phyloP scores from a whole-genome alignment of 306 rosid species.

The Gillenia trifoliata region DNA sequence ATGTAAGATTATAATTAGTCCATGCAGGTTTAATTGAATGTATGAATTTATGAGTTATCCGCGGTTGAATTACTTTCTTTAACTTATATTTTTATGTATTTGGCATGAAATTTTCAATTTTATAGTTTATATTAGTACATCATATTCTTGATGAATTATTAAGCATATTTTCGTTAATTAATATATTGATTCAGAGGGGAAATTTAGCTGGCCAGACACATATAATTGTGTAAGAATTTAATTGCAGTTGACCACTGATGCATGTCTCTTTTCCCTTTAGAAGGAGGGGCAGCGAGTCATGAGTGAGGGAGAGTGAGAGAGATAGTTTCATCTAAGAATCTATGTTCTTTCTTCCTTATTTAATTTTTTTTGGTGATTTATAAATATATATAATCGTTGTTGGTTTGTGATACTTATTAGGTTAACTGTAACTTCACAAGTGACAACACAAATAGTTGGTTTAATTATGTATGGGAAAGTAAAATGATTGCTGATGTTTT shows the following conservation, averaged over 20 bases:
- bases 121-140: neutral
- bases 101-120: neutral
- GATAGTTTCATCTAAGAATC: neutral
- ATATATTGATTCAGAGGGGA: neutral
- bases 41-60: too few relatives aligned
- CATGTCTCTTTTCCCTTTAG: neutral
- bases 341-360: neutral
- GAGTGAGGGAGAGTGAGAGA: neutral
- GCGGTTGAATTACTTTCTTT: neutral
- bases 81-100: neutral
- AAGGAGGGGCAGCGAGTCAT: neutral
- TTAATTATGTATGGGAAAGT: constrained; percentile 12
- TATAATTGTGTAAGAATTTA: neutral
- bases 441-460: constrained; percentile 9
- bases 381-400: constrained; percentile 16
- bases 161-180: neutral
- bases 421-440: constrained; percentile 23
- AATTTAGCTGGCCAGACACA: neutral
- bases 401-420: constrained; percentile 16
- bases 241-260: constrained; percentile 5
- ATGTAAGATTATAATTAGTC: too few relatives aligned
- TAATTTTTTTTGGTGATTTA: neutral
- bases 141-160: neutral
- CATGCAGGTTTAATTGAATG: too few relatives aligned
- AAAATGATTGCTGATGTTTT: neutral